A percentile compares a stretch with the other conserved stretches of the same genome.
phyloP scores from a whole-genome alignment of 2,329 filamentous ascomycete genomes.

The Taxawa tesnikishii region DNA sequence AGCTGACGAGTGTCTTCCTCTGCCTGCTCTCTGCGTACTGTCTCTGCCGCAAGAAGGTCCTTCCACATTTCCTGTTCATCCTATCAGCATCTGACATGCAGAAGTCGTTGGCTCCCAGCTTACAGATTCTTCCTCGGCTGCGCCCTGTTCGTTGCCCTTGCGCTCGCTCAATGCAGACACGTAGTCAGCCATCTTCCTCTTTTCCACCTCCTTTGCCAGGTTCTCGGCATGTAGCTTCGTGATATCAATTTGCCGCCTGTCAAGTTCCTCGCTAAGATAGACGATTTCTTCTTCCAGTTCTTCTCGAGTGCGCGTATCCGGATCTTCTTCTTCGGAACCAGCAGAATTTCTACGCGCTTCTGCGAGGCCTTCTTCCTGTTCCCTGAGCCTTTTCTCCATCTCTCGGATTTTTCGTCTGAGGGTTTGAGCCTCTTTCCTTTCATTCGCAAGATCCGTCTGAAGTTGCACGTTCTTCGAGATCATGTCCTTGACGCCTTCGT shows the following conservation, averaged over 20 bases:
- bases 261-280: conserved; percentile 73
- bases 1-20: conserved; percentile 80
- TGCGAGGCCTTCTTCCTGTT: conserved; percentile 39
- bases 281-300: conserved; percentile 77
- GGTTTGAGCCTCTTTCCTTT: conserved; percentile 82
- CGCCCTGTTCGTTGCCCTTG: conserved; percentile 24
- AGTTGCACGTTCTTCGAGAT: conserved; percentile 95
- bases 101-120: conserved; percentile 3
- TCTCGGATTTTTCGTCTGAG: conserved; percentile 73
- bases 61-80: conserved; percentile 71
- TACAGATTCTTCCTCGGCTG: conserved; percentile 23
- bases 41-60: conserved; percentile 86
- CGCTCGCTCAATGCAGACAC: conserved; percentile 53
- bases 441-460: conserved; percentile 75
- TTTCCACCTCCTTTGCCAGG: conserved; percentile 69
- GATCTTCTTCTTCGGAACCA: conserved; percentile 27
- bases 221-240: conserved; percentile 71
- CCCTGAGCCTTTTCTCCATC: conserved; percentile 64
- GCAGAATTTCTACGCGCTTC: conserved; percentile 25
- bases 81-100: conserved; percentile 3
- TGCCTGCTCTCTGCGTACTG: conserved; percentile 72
- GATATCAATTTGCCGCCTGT: conserved; percentile 72
- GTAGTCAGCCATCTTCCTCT: conserved; percentile 72
- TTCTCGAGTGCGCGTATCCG: conserved; percentile 25
- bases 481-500: conserved; percentile 95